A percentile compares a stretch with the other conserved stretches of the same genome.
Evolutionary conservation across 352 stramenopile species (phyloP).

Genomic region (Albugo candida): DNA sequence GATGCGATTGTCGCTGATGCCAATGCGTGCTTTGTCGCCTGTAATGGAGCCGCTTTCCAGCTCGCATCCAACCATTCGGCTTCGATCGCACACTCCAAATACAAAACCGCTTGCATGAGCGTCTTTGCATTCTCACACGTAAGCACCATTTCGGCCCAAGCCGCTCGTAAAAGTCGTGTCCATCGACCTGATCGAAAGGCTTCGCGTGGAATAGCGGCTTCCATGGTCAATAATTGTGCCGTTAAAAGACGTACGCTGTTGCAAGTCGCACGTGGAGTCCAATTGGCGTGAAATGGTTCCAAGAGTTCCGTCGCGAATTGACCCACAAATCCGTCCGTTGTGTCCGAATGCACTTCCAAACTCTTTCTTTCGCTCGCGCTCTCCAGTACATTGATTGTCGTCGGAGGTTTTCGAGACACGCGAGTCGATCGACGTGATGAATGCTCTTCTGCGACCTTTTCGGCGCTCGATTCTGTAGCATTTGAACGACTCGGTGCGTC

Average conservation of each 20-base stretch:
- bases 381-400: conserved; percentile 11
- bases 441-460: conserved; percentile 5
- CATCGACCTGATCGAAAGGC: conserved; percentile 60
- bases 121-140: conserved; percentile 21
- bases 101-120: conserved; percentile 46
- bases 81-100: conserved; percentile 56
- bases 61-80: conserved; percentile 52
- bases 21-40: conserved; percentile 36
- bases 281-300: conserved; percentile 18
- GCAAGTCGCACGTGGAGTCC: neutral
- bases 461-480: conserved; percentile 3
- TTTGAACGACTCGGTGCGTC: neutral
- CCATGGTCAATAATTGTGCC: conserved; percentile 44
- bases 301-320: conserved; percentile 51
- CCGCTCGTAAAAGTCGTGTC: conserved; percentile 33
- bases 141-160: conserved; percentile 59
- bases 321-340: conserved; percentile 47
- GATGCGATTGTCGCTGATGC: conserved; percentile 44
- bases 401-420: conserved; percentile 44
- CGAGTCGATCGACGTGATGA: conserved; percentile 22
- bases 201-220: conserved; percentile 56
- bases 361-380: conserved; percentile 5
- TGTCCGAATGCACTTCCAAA: conserved; percentile 14
- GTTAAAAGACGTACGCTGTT: conserved; percentile 37
- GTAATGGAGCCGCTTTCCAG: conserved; percentile 49